These are phyloP conservation scores for Grosmannia serpens DNA, from an alignment of 2,329 filamentous ascomycete species.

Conservation along the genomic window DNA sequence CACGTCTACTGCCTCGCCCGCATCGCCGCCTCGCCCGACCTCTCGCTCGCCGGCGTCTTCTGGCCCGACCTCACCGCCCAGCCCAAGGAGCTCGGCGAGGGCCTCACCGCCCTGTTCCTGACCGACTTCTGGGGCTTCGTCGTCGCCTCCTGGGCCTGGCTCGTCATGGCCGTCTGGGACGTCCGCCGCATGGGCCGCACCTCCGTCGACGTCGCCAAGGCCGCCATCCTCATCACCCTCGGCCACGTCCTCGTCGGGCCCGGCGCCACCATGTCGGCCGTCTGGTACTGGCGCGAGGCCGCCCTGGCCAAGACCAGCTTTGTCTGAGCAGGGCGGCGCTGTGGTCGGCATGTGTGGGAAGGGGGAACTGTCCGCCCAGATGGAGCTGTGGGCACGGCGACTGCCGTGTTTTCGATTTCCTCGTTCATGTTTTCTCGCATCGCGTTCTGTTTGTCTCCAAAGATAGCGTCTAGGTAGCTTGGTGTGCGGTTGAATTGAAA, in stretches of 20 bases:
- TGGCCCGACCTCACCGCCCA: conserved; percentile 1
- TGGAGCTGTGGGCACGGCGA: too few species aligned
- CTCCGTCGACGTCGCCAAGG: not conserved
- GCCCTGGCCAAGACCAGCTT: conserved; percentile 4
- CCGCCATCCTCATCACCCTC: not conserved
- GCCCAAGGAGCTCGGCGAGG: conserved; percentile 2
- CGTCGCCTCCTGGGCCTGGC: conserved; percentile 2
- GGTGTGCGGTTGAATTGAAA: too few species aligned
- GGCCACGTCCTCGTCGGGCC: conserved; percentile 2
- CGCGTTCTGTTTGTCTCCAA: too few species aligned
- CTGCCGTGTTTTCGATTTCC: too few species aligned
- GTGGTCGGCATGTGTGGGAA: not conserved
- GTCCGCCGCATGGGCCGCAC: conserved; percentile 3
- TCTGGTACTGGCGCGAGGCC: conserved; percentile 8
- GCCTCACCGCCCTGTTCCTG: conserved; percentile 3
- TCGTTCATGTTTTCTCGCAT: too few species aligned
- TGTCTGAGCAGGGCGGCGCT: too few species aligned
- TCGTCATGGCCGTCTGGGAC: conserved; percentile 4
- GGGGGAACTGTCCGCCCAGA: not conserved
- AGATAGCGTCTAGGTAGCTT: too few species aligned
- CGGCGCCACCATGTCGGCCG: conserved; percentile 3
- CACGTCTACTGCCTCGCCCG: not conserved
- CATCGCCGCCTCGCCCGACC: not conserved
- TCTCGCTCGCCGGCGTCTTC: not conserved
- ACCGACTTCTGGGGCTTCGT: conserved; percentile 4